Conservation (phyloP, 148 eudicot genomes). For the Arbutus unedo region DNA sequence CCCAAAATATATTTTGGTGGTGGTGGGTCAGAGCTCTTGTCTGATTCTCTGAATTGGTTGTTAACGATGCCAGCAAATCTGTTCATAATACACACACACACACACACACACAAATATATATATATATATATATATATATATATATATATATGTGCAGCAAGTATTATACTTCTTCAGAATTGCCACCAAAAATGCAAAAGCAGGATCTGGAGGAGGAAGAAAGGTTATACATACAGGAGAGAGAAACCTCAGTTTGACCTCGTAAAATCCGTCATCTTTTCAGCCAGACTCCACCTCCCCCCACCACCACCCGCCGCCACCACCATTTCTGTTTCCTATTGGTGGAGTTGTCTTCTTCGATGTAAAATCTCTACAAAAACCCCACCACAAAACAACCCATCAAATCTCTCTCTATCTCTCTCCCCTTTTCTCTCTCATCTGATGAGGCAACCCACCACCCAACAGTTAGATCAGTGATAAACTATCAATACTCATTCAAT, state of each 20-base stretch:
- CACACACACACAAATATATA: too few species aligned
- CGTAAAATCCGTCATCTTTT: neutral
- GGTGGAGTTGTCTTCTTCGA: neutral
- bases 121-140: too few species aligned
- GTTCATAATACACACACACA: neutral
- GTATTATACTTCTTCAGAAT: neutral
- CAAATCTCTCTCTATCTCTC: neutral
- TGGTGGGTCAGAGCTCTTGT: neutral
- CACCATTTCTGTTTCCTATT: too few species aligned
- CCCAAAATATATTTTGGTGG: neutral
- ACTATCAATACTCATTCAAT: neutral
- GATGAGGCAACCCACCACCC: neutral
- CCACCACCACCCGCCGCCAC: neutral
- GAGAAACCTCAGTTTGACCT: neutral
- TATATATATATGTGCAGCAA: too few species aligned
- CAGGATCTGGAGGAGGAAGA: neutral
- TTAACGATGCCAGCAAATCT: neutral
- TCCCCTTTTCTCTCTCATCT: neutral
- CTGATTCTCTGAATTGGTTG: neutral
- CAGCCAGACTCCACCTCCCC: neutral
- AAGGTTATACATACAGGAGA: neutral
- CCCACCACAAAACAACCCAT: neutral
- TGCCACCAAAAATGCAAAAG: neutral
- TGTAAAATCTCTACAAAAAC: neutral
- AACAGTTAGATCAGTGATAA: neutral